phyloP scores from a whole-genome alignment of 495 filamentous ascomycete genomes.

The Neurospora sp. region DNA sequence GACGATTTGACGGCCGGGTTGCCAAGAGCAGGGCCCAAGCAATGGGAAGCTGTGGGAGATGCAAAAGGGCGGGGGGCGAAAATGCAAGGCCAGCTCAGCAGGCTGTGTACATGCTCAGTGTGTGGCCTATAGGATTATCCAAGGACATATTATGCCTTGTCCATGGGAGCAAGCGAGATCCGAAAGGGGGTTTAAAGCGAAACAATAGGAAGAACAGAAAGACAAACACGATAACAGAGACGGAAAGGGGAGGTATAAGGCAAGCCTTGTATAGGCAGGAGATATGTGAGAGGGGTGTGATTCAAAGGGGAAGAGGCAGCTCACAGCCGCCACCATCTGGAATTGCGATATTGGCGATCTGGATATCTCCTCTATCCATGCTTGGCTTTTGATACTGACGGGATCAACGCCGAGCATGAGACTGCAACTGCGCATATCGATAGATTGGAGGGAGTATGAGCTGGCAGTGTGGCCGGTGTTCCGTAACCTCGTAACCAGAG shows the following conservation, averaged over 20 bases:
- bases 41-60: neutral
- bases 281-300: neutral
- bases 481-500: neutral
- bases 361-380: neutral
- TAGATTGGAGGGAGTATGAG: neutral
- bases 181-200: neutral
- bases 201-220: neutral
- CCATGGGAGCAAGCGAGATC: neutral
- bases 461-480: neutral
- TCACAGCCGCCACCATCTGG: neutral
- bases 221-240: neutral
- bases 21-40: slow-evolving; percentile 13
- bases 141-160: neutral
- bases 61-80: slow-evolving; percentile 17
- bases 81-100: slow-evolving; percentile 29
- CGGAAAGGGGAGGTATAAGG: neutral
- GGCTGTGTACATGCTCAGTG: slow-evolving; percentile 9
- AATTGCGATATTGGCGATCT: neutral
- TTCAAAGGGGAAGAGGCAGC: neutral
- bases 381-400: neutral
- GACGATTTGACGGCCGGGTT: slow-evolving; percentile 8
- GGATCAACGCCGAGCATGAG: neutral
- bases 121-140: neutral
- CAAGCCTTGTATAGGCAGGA: neutral
- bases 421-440: neutral